These are phyloP conservation scores for Multifurca ochricompacta DNA, from an alignment of 768 basidiomycete genomes.

Conservation along the genomic window DNA sequence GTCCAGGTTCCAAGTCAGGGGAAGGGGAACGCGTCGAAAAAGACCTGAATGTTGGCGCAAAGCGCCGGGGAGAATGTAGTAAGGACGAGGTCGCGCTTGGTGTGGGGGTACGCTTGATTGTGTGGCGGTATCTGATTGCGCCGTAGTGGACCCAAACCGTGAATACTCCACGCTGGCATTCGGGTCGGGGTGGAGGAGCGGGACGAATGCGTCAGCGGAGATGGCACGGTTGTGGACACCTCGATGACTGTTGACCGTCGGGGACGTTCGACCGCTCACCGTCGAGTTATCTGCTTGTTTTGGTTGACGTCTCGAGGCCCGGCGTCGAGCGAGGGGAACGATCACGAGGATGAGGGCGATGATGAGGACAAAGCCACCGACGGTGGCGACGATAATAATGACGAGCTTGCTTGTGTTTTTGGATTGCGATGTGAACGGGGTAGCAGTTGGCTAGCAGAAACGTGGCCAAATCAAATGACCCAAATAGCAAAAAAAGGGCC, in stretches of 20 bases:
- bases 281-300: background rate
- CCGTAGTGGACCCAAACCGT: background rate
- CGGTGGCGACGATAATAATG: conserved; percentile 13
- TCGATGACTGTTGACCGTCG: conserved; percentile 1
- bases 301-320: conserved; percentile 1
- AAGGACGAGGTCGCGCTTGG: background rate
- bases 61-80: background rate
- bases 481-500: background rate
- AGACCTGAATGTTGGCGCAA: conserved; percentile 7
- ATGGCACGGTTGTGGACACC: conserved; percentile 9
- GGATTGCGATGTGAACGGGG: background rate
- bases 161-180: background rate
- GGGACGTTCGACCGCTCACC: background rate
- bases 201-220: conserved; percentile 18
- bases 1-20: conserved; percentile 2
- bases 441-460: background rate
- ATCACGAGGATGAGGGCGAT: conserved; percentile 13
- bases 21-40: background rate
- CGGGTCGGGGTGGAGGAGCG: conserved; percentile 15
- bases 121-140: background rate
- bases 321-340: conserved; percentile 14
- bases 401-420: conserved; percentile 7
- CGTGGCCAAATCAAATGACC: conserved; percentile 16
- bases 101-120: background rate
- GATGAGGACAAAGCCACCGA: conserved; percentile 17